phyloP scores from a whole-genome alignment of 192 early-diverging fungal species.

The Umbelopsis ramanniana region DNA sequence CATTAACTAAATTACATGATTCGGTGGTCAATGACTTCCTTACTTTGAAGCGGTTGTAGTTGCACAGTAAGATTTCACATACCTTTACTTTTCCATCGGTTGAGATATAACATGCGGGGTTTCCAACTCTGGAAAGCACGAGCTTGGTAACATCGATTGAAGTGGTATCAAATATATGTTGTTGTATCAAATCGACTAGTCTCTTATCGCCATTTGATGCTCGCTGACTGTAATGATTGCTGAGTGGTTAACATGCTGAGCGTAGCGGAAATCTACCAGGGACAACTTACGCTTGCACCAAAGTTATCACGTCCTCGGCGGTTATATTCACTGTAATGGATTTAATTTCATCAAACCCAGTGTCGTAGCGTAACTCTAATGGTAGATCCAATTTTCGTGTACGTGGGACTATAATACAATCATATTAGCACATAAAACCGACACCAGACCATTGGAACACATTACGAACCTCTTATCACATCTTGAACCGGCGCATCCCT shows the following conservation, averaged over 20 bases:
- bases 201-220: background rate
- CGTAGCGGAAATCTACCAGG: background rate
- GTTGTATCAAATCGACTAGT: background rate
- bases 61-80: background rate
- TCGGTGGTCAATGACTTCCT: background rate
- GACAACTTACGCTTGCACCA: background rate
- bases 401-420: background rate
- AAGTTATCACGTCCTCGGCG: background rate
- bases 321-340: slow-evolving; percentile 1
- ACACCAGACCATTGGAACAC: background rate
- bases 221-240: background rate
- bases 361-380: slow-evolving; percentile 1
- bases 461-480: background rate
- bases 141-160: slow-evolving; percentile 13
- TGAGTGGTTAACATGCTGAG: background rate
- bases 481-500: background rate
- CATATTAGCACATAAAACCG: too few species aligned
- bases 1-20: background rate
- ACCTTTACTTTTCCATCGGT: slow-evolving; percentile 19
- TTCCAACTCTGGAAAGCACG: background rate
- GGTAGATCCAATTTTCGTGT: slow-evolving; percentile 7
- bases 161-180: slow-evolving; percentile 10
- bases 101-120: slow-evolving; percentile 6
- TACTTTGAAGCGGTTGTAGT: background rate
- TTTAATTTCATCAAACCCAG: background rate